Conservation (phyloP, 306 rosid species). For the Cucurbita pepo region DNA sequence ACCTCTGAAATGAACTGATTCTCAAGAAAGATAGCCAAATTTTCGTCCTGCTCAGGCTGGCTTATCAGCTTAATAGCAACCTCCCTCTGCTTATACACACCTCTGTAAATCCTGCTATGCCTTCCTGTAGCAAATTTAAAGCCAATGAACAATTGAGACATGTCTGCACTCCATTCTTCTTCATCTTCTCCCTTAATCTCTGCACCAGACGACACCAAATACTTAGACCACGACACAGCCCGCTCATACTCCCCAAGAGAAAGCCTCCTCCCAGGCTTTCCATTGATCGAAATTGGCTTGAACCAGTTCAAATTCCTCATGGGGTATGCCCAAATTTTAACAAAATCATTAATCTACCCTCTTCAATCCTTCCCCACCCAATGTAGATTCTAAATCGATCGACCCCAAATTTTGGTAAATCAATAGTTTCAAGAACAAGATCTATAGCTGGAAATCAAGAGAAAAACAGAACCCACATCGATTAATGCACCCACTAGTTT, state of each 20-base stretch:
- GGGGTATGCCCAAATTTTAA: slow-evolving; percentile 14
- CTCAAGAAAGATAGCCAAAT: slow-evolving; percentile 61
- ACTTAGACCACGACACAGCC: slow-evolving; percentile 96
- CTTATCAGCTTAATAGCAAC: slow-evolving; percentile 87
- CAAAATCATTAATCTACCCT: slow-evolving; percentile 25
- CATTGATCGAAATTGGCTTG: slow-evolving; percentile 36
- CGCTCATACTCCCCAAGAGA: slow-evolving; percentile 73
- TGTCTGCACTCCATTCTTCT: slow-evolving; percentile 92
- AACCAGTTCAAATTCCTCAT: slow-evolving; percentile 26
- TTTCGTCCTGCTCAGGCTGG: slow-evolving; percentile 75
- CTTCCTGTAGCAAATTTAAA: slow-evolving; percentile 71
- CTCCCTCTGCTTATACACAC: slow-evolving; percentile 55
- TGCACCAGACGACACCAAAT: slow-evolving; percentile 72
- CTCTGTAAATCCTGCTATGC: slow-evolving; percentile 87
- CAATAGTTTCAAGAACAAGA: background rate
- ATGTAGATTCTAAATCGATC: background rate
- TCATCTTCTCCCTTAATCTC: slow-evolving; percentile 78
- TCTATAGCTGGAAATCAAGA: slow-evolving; percentile 5
- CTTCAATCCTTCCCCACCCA: background rate
- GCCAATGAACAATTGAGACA: slow-evolving; percentile 76
- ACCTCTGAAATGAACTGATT: slow-evolving; percentile 83
- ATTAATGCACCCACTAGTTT: background rate
- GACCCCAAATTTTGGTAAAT: background rate
- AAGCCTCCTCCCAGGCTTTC: slow-evolving; percentile 33
- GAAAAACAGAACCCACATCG: slow-evolving; percentile 3